These are phyloP conservation scores for Thielaviopsis ethacetica DNA, from an alignment of 2,329 filamentous ascomycete species.

Conservation along the genomic window DNA sequence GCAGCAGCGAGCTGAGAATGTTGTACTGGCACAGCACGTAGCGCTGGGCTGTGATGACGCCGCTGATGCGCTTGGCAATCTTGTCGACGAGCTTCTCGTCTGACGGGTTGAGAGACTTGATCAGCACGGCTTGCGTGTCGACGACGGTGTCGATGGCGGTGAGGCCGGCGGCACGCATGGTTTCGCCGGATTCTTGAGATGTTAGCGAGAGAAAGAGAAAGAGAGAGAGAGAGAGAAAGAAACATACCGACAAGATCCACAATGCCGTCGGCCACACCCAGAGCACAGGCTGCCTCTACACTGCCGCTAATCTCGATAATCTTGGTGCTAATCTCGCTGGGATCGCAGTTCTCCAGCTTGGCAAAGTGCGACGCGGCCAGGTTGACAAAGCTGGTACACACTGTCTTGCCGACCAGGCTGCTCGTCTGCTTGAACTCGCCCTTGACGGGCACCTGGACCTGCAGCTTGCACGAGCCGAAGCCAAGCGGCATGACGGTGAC, in stretches of 20 bases:
- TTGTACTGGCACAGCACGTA: constrained; percentile 97
- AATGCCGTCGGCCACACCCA: constrained; percentile 92
- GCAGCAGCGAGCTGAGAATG: constrained; percentile 54
- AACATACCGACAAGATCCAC: constrained; percentile 85
- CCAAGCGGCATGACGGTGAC: constrained; percentile 80
- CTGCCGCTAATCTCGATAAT: constrained; percentile 92
- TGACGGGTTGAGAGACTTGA: constrained; percentile 74
- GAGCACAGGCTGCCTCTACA: constrained; percentile 88
- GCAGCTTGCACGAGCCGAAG: constrained; percentile 81
- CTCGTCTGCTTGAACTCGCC: constrained; percentile 52
- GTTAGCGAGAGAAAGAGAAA: background rate
- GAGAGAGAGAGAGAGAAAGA: background rate
- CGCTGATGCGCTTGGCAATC: constrained; percentile 72
- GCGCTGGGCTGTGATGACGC: constrained; percentile 87
- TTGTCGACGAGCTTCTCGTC: constrained; percentile 68
- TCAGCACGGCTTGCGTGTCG: constrained; percentile 71
- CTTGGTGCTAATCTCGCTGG: constrained; percentile 45
- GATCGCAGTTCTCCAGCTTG: constrained; percentile 43
- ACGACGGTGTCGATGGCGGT: constrained; percentile 91
- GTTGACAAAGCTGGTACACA: constrained; percentile 88
- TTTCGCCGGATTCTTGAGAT: constrained; percentile 75
- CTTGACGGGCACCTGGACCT: constrained; percentile 91
- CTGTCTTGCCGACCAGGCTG: constrained; percentile 78
- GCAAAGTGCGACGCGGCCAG: constrained; percentile 74
- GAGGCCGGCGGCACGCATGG: constrained; percentile 89